phyloP scores from a whole-genome alignment of 2,329 filamentous ascomycete genomes.

The Colletotrichum sp. region DNA sequence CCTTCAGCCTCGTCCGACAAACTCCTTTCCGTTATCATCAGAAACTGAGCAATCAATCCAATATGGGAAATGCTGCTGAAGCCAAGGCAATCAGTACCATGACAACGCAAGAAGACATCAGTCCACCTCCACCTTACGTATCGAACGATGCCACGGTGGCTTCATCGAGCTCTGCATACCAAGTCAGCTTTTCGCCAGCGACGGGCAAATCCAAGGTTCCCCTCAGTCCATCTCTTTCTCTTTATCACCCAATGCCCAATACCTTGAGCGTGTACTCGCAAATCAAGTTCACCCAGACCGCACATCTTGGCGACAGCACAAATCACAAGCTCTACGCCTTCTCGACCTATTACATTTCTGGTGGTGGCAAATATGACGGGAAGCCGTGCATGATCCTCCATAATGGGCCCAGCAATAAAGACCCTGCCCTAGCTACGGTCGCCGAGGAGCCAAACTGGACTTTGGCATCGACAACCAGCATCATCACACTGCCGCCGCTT shows the following conservation, averaged over 20 bases:
- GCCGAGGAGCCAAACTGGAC: background rate
- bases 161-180: background rate
- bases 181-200: background rate
- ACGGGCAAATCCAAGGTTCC: background rate
- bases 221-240: background rate
- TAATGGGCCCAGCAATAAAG: background rate
- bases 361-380: background rate
- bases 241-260: background rate
- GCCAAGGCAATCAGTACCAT: too few relatives aligned
- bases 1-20: background rate
- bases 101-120: background rate
- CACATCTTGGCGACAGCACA: background rate
- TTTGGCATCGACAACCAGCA: background rate
- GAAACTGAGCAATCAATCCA: fast-evolving
- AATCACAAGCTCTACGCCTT: background rate
- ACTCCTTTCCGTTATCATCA: background rate
- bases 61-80: background rate
- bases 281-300: background rate
- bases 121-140: background rate
- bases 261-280: background rate
- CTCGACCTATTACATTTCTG: background rate
- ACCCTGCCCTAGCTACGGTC: background rate
- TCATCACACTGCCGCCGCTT: background rate
- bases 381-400: background rate
- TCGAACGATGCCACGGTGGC: background rate